These are phyloP conservation scores for Termitomyces eurrhizus DNA, from an alignment of 768 basidiomycete species.

Conservation along the genomic window DNA sequence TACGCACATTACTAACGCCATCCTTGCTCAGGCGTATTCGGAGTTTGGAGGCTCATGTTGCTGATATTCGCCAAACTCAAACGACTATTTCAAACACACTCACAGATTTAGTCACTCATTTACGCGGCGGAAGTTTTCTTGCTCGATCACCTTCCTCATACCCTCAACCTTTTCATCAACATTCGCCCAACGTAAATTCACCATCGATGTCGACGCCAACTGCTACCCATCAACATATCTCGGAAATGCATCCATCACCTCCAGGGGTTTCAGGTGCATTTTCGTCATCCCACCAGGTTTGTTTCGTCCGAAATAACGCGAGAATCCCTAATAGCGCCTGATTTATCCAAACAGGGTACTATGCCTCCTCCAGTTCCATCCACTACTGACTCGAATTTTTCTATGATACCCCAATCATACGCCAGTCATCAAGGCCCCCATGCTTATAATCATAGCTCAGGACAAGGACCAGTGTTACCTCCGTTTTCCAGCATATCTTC, in stretches of 20 bases:
- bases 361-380: conserved; percentile 28
- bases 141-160: conserved; percentile 65
- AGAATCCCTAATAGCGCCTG: conserved; percentile 21
- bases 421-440: conserved; percentile 36
- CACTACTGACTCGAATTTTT: conserved; percentile 38
- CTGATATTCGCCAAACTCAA: conserved; percentile 74
- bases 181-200: conserved; percentile 66
- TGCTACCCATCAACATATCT: conserved; percentile 34
- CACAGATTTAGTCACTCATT: conserved; percentile 72
- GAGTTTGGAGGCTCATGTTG: conserved; percentile 82
- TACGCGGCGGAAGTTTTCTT: conserved; percentile 53
- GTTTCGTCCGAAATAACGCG: conserved; percentile 8
- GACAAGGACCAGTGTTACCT: conserved; percentile 55
- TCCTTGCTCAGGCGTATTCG: conserved; percentile 69
- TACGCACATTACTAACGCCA: conserved; percentile 17
- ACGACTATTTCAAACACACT: conserved; percentile 74
- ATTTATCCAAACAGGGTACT: conserved; percentile 31
- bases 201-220: conserved; percentile 51
- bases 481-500: conserved; percentile 68
- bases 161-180: conserved; percentile 50
- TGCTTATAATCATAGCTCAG: conserved; percentile 27
- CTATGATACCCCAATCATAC: conserved; percentile 40
- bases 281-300: conserved; percentile 26
- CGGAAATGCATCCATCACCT: conserved; percentile 37
- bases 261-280: conserved; percentile 26